These are phyloP conservation scores for Cercospora brassicicola DNA, from an alignment of 2,329 filamentous ascomycete species.

Conservation along the genomic window DNA sequence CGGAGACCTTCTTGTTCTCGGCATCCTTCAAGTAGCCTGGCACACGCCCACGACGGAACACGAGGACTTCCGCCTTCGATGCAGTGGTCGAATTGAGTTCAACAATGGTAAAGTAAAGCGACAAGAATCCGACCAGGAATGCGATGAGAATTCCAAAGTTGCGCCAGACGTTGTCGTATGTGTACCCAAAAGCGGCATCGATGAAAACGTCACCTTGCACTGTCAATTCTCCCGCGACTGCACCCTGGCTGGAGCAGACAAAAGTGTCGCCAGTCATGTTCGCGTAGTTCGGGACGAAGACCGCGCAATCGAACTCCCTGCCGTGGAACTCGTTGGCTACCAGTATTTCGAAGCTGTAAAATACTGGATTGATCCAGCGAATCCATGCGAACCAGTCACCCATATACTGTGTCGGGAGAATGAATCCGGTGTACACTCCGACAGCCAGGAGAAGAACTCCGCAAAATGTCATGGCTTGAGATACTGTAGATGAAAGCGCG, in stretches of 20 bases:
- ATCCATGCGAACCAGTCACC: slow-evolving; percentile 58
- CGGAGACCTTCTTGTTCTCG: slow-evolving; percentile 46
- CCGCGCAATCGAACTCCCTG: slow-evolving; percentile 37
- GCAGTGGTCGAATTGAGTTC: slow-evolving; percentile 64
- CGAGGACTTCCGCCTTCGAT: slow-evolving; percentile 67
- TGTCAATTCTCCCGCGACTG: slow-evolving; percentile 41
- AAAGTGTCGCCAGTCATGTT: slow-evolving; percentile 33
- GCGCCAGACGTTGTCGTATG: slow-evolving; percentile 47
- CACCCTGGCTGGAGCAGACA: slow-evolving; percentile 43
- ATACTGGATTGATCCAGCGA: slow-evolving; percentile 56
- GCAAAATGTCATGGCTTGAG: slow-evolving; percentile 62
- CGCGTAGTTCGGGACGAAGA: slow-evolving; percentile 43
- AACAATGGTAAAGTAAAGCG: slow-evolving; percentile 61
- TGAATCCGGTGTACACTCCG: slow-evolving; percentile 62
- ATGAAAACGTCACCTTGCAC: slow-evolving; percentile 46
- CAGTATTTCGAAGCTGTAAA: slow-evolving; percentile 65
- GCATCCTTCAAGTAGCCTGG: slow-evolving; percentile 42
- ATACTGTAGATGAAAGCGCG: slow-evolving; percentile 59
- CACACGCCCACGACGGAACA: slow-evolving; percentile 56
- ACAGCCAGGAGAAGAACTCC: slow-evolving; percentile 56
- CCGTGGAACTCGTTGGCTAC: slow-evolving; percentile 55
- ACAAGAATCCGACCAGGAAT: slow-evolving; percentile 65
- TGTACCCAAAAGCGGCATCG: slow-evolving; percentile 40
- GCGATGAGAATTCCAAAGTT: slow-evolving; percentile 68
- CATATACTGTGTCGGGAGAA: slow-evolving; percentile 37